Conservation (phyloP, 306 rosid genomes). For the Begonia fuchsioides region DNA sequence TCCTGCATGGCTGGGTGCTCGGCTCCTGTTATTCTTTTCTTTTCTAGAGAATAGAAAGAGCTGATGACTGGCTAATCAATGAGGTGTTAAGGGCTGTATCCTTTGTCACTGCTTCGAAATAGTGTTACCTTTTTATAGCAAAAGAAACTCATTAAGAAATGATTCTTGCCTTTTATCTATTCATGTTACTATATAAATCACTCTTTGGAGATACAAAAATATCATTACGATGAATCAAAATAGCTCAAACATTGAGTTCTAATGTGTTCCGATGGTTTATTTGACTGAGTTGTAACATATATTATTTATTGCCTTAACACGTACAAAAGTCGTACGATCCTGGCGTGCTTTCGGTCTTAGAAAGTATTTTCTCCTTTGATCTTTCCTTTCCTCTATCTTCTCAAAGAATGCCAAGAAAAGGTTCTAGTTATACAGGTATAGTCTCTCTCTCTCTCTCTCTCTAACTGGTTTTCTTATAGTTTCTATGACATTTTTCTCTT, state of each 20-base stretch:
- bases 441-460: not conserved
- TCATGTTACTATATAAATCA: not conserved
- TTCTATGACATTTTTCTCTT: constrained; percentile 1
- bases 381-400: constrained; percentile 58
- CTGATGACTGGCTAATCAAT: constrained; percentile 46
- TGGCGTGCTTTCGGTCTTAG: constrained; percentile 54
- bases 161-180: no score
- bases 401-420: constrained; percentile 44
- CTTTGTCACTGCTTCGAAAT: constrained; percentile 5
- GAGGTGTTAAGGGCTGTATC: constrained; percentile 94
- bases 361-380: constrained; percentile 73
- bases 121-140: no score
- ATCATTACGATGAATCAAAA: not conserved
- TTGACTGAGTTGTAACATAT: no score
- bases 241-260: no score
- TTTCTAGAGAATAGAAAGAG: constrained; percentile 59
- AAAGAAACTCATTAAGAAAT: no score
- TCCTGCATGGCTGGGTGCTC: no score
- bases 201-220: not conserved
- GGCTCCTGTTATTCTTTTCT: no score
- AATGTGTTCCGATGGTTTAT: no score
- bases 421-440: constrained; percentile 82
- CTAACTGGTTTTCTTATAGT: not conserved
- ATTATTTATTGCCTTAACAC: constrained; percentile 27
- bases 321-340: constrained; percentile 75